Evolutionary conservation across 192 early-diverging fungal species (phyloP).

Genomic region (Backusella australiensis): DNA sequence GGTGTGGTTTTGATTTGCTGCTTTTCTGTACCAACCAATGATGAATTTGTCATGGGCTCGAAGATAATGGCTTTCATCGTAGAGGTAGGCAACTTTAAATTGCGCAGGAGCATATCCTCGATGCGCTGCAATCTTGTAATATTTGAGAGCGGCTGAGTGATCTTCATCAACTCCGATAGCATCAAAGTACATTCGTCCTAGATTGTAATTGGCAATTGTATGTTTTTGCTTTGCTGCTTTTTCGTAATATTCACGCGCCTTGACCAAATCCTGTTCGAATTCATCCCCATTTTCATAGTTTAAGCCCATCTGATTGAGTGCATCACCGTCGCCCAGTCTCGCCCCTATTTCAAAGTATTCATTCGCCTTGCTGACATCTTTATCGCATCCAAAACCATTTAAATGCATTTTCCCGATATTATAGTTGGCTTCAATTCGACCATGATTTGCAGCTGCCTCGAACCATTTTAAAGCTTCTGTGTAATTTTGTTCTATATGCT

Average conservation of each 20-base stretch:
- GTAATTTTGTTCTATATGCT: neutral
- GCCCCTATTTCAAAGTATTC: neutral
- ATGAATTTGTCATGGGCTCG: neutral
- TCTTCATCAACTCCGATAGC: neutral
- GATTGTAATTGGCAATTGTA: neutral
- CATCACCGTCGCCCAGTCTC: neutral
- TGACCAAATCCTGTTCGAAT: neutral
- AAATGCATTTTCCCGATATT: neutral
- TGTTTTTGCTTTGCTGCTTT: neutral
- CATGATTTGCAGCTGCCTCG: neutral
- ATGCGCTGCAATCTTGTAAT: neutral
- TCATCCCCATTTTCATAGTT: neutral
- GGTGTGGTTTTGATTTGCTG: neutral
- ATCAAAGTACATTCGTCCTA: neutral
- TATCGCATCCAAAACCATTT: neutral
- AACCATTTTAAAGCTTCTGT: neutral
- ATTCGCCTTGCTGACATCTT: neutral
- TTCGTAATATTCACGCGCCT: neutral
- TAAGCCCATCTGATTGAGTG: neutral
- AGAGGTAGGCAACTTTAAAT: neutral
- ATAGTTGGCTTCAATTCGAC: neutral
- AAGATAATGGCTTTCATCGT: neutral
- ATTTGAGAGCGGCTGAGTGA: neutral
- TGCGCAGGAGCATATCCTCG: neutral
- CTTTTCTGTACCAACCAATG: neutral